These are phyloP conservation scores for Nannochloropsis oceanica DNA, from an alignment of 108 stramenopile species.

Conservation along the genomic window DNA sequence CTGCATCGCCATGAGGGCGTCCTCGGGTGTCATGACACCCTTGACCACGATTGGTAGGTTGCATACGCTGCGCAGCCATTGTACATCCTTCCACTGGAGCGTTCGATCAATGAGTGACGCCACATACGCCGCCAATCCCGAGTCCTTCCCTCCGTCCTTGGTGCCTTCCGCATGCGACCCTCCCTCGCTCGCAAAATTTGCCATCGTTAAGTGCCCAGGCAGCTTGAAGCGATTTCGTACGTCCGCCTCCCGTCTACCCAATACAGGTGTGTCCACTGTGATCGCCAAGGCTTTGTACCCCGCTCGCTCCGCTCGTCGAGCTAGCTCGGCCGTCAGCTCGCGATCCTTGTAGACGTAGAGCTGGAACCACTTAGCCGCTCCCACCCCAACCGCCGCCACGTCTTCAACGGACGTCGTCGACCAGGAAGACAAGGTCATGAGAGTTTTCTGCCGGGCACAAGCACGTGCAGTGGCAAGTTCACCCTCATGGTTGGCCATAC, in stretches of 20 bases:
- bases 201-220: slow-evolving; percentile 53
- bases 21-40: slow-evolving; percentile 87
- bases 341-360: slow-evolving; percentile 89
- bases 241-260: slow-evolving; percentile 87
- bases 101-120: slow-evolving; percentile 81
- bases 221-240: slow-evolving; percentile 90
- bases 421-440: slow-evolving; percentile 36
- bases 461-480: slow-evolving; percentile 29
- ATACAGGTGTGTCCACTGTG: slow-evolving; percentile 93
- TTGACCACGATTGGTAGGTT: slow-evolving; percentile 76
- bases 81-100: slow-evolving; percentile 85
- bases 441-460: slow-evolving; percentile 6
- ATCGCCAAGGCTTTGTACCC: slow-evolving; percentile 83
- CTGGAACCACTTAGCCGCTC: slow-evolving; percentile 51
- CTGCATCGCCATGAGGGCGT: slow-evolving; percentile 68
- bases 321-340: slow-evolving; percentile 73
- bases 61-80: slow-evolving; percentile 87
- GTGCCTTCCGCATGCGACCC: slow-evolving; percentile 34
- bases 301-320: slow-evolving; percentile 77
- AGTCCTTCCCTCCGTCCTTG: slow-evolving; percentile 35
- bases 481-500: slow-evolving; percentile 33
- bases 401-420: slow-evolving; percentile 35
- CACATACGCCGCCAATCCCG: slow-evolving; percentile 74
- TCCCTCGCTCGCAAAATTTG: slow-evolving; percentile 23
- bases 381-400: slow-evolving; percentile 23